Evolutionary conservation across 2,329 filamentous ascomycete species (phyloP).

Genomic region (Cercospora sp.): DNA sequence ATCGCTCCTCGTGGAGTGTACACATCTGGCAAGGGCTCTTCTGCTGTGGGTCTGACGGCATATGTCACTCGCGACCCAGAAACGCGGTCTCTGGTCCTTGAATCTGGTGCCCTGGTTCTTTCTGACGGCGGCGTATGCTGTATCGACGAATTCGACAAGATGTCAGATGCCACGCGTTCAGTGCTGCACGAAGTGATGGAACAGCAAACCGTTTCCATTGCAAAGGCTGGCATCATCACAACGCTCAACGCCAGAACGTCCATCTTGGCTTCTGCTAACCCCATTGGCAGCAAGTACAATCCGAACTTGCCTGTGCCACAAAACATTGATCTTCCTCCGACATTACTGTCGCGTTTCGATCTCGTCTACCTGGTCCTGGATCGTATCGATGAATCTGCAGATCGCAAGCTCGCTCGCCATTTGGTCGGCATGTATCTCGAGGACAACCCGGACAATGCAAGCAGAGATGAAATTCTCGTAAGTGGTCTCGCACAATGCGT

Average conservation of each 20-base stretch:
- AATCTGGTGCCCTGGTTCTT: conserved; percentile 71
- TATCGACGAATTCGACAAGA: conserved; percentile 80
- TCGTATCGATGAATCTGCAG: conserved; percentile 83
- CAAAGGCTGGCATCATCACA: conserved; percentile 76
- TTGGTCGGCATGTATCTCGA: conserved; percentile 95
- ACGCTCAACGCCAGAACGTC: conserved; percentile 94
- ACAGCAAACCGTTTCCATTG: conserved; percentile 76
- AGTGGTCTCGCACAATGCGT: conserved; percentile 42
- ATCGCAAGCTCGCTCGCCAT: conserved; percentile 87
- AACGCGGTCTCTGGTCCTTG: conserved; percentile 70
- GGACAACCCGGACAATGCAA: conserved; percentile 85
- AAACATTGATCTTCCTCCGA: conserved; percentile 96
- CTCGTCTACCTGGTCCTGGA: conserved; percentile 96
- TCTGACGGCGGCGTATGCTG: conserved; percentile 76
- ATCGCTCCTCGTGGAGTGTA: conserved; percentile 88
- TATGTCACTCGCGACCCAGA: conserved; percentile 75
- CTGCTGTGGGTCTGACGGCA: conserved; percentile 74
- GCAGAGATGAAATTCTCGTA: conserved; percentile 76
- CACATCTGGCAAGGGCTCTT: conserved; percentile 74
- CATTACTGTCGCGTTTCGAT: conserved; percentile 92
- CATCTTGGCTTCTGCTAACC: conserved; percentile 95
- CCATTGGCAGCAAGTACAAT: conserved; percentile 97
- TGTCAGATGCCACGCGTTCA: conserved; percentile 72
- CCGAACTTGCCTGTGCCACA: conserved; percentile 92
- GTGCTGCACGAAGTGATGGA: conserved; percentile 81